Evolutionary conservation across 305 asterid genomes (phyloP).

Genomic region (Caryopteris hybrid): DNA sequence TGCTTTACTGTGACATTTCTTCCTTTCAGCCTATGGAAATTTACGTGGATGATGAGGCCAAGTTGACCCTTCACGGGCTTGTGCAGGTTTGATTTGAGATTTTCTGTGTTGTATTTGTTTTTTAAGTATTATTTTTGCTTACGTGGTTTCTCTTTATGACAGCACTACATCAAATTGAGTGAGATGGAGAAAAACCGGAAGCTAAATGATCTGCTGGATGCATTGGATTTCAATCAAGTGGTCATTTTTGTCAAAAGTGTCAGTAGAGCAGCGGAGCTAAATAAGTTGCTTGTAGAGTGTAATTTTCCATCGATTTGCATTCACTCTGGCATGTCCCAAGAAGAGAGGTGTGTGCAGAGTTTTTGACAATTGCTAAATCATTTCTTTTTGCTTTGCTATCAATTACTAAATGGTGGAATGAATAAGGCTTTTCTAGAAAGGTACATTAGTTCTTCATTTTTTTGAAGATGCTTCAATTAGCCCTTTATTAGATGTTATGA

Average conservation of each 20-base stretch:
- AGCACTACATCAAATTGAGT: constrained; percentile 88
- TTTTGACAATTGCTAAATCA: neutral
- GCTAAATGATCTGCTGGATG: constrained; percentile 83
- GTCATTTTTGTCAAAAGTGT: constrained; percentile 91
- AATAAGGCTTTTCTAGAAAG: neutral
- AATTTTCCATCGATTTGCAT: constrained; percentile 88
- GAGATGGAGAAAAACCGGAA: constrained; percentile 84
- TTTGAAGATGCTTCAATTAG: neutral
- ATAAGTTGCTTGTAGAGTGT: constrained; percentile 85
- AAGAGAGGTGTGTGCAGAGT: constrained; percentile 57
- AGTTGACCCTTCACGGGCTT: constrained; percentile 92
- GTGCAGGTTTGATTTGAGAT: constrained; percentile 56
- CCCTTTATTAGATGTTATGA: neutral
- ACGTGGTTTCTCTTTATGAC: constrained; percentile 11
- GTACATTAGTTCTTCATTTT: neutral
- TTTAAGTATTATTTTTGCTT: neutral
- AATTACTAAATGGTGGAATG: neutral
- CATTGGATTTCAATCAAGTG: constrained; percentile 84
- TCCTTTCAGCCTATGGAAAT: constrained; percentile 90
- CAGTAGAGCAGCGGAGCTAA: constrained; percentile 77
- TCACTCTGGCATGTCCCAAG: constrained; percentile 96
- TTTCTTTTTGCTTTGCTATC: neutral
- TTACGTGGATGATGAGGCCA: constrained; percentile 92
- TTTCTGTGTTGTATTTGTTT: neutral
- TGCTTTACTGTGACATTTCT: constrained; percentile 66